Base-by-base conservation (phyloP, 805 yeast species). In the Phaffomyces antillensis region DNA sequence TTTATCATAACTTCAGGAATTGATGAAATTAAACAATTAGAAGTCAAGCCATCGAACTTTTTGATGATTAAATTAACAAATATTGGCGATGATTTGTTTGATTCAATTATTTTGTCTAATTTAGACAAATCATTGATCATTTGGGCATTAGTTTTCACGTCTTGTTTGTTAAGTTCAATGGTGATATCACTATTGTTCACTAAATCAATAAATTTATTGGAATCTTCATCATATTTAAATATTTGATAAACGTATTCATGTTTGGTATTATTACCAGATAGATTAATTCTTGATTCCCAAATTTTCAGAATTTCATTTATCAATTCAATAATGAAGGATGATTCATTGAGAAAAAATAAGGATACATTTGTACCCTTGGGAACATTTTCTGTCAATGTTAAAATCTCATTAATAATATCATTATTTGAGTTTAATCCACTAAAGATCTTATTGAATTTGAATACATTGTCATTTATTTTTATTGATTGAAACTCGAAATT, bases 401-500 rank as follows among this genome's bases (percentile, higher is more conserved):
- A 35, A 1, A 38, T 31, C 37, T 52, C 55, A 24, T 46, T 30
- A 18, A 34, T 36, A 5, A 44, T 32, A 4, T 33, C 37, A 3
- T 26, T 16, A 26, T 43, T 44, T 26, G 30, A 28, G 30, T 33
- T 5, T 15, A 38, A 42, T 17, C 36, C 7, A 6, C 13, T 8
- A 8, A 52, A 49, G 2, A 52, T 33, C 35, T 48, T 52, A 32
- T 52, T 49, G 26, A 48, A 52, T 25, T 34, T 41, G 30, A 32
- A 37, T 9, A 18, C 6, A 9, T 39, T 28, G 4, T 33, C 31
- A 26, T 42, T 31, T 4, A 42, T 8, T 20, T 26, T 12, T 4
- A 39, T 24, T 7, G 36, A 35, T 17, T 45, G 45, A 3, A 28
- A 28, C 15, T 28, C 30, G 13, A 28, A 28, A 18, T 40, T 26